Base-by-base conservation (phyloP, 2,329 filamentous ascomycete genomes). In the Bretziella fagacearum region DNA sequence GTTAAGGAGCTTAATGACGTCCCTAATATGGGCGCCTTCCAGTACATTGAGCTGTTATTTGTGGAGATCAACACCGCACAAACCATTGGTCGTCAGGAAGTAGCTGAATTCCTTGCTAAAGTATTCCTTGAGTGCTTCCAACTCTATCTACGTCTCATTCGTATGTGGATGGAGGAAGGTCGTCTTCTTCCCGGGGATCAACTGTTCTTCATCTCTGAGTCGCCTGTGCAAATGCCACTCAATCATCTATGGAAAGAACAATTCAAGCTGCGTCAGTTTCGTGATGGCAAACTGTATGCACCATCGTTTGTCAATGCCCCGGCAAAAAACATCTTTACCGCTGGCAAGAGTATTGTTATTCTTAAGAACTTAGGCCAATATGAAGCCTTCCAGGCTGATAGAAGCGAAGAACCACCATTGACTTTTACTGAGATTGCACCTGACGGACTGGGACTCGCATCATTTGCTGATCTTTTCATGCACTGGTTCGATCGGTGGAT, bases 291-390 rank as follows among this genome's bases (percentile, higher is more conserved):
- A 1, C 60, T 86, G 1, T 76, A 81, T 54, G 78, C 80, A 0
- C 87, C 89, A 0, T 69, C 64, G 2, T 95, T 94, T 53, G 67
- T 95, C 3, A 74, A 78, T 32, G 70, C 79, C 2, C 73, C 79
- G 2, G 76, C 75, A 0, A 64, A 67, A 20, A 81, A 78, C 52
- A 84, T 95, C 30, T 89, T 94, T 55, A 85, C 79, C 1, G 79
- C 84, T 1, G 89, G 89, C 0, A 95, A 95, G 61, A 93, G 81
- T 55, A 79, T 91, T 47, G 75, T 91, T 1, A 81, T 95, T 37
- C 64, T 95, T n/a, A 79, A 79, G 51, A 73, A 80, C 41, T 66
- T 94, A 8, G 74, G 77, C 33, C 67, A 70, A 47, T 67, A 71
- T 51, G 59, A 65, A 42, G 55, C 61, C 41, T 56, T 55, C 55